Percentiles rank a stretch among this genome's conserved stretches.
phyloP scores from a whole-genome alignment of 176 grass and related monocot genomes.

The Avena eriantha region DNA sequence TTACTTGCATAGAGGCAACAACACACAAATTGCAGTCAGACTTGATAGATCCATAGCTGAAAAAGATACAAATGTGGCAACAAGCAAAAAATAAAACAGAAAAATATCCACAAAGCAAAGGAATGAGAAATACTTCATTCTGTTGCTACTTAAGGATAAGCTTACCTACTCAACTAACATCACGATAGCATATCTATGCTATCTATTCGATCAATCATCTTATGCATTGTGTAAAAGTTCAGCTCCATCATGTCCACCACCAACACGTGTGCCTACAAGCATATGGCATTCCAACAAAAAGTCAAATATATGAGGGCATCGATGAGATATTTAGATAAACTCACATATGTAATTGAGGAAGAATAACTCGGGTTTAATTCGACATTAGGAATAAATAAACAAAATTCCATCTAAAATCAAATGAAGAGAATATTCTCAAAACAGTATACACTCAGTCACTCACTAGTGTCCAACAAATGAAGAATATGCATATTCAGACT shows the following conservation, averaged over 20 bases:
- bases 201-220: not conserved
- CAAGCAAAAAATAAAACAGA: not conserved
- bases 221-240: not conserved
- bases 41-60: not conserved
- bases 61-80: not conserved
- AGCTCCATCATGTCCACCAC: slow-evolving; percentile 20
- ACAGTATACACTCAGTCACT: not conserved
- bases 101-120: not conserved
- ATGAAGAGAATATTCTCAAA: not conserved
- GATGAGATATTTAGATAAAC: not conserved
- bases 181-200: not conserved
- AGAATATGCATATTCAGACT: not conserved
- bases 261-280: not conserved
- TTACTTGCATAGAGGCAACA: not conserved
- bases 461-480: not conserved
- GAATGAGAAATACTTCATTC: not conserved
- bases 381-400: not conserved
- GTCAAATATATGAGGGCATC: not conserved
- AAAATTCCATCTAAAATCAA: not conserved
- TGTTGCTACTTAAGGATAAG: not conserved
- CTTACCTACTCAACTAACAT: not conserved
- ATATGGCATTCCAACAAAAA: not conserved
- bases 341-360: not conserved
- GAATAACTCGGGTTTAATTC: not conserved
- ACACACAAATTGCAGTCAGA: not conserved